Base-by-base conservation (phyloP, 441 rosid species). In the Jatropha podagrica region DNA sequence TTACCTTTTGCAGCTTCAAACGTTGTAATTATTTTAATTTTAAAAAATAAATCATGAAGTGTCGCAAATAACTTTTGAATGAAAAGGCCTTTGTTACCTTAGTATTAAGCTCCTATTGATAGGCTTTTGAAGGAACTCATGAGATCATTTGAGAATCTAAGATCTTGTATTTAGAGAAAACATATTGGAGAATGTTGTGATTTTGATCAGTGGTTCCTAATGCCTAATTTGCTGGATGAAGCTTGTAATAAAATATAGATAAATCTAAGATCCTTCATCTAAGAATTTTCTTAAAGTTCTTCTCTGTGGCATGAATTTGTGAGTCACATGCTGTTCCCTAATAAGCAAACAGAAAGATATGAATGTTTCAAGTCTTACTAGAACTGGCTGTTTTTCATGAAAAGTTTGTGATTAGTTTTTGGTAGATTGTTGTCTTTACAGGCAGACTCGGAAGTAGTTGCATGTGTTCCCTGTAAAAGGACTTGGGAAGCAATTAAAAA, bases 1-100 rank as follows among this genome's bases (percentile, higher is more conserved):
- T 48, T 37, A 38, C 58, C 46, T 64, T 59, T 15, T 61, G 46
- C 62, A 40, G 23, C 69, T 79, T 68, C 56, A 23, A 59, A 11
- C 59, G 42, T 69, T 79, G n/a, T 48, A 17, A 7, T 46, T 44
- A 17, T 46, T 41, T 71, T 40, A 13, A 6, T 52, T 72, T 38
- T 11, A 60, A 37, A 6, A 65, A 20, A 13, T 26, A 3, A 61
- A 2, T 54, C 23, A 40, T 51, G 23, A 4, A 51, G 8, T 52
- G 14, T 15, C 13, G 8, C 44, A 71, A 23, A 71, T 15, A 41
- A 5, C 7, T 71, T 65, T 65, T 63, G 2, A 63, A 58, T 13
- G 12, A 32, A 18, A 67, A 44, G 26, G 15, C 40, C 27, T 46
- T 14, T 37, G 58, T 27, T 12, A 17, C n/a, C 27, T 66, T 42